Evolutionary conservation across 1,284 basidiomycete species (phyloP).

Genomic region (Golubevia sp.): DNA sequence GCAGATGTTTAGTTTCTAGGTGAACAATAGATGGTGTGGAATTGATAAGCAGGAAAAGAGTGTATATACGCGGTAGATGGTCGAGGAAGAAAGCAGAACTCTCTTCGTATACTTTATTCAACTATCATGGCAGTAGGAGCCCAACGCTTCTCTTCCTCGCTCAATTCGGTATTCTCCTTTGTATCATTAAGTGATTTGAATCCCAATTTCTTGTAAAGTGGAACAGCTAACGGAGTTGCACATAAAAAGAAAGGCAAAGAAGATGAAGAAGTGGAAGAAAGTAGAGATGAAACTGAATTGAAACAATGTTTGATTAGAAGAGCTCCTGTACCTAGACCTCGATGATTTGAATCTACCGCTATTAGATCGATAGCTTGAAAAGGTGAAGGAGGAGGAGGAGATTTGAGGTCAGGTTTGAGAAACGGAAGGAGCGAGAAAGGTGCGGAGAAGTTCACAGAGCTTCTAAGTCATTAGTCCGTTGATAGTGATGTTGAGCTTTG

Average conservation of each 20-base stretch:
- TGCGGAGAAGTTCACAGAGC: too few species aligned
- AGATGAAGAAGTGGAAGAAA: not conserved
- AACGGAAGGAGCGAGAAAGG: too few species aligned
- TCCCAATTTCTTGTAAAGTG: not conserved
- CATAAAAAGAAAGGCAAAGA: not conserved
- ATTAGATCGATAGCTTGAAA: too few species aligned
- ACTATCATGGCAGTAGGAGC: not conserved
- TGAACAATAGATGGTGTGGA: too few species aligned
- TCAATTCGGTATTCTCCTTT: not conserved
- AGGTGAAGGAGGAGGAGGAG: too few species aligned
- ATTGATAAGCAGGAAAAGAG: too few species aligned
- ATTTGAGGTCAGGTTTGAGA: too few species aligned
- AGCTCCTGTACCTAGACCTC: not conserved
- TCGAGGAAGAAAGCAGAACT: too few species aligned
- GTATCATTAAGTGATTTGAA: not conserved
- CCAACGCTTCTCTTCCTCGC: not conserved
- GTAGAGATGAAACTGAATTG: not conserved
- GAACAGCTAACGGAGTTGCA: not conserved
- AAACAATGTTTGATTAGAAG: not conserved
- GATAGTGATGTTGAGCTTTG: too few species aligned
- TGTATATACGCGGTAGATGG: too few species aligned
- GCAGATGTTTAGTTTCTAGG: too few species aligned
- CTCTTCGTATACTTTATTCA: not conserved
- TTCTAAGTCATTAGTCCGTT: too few species aligned
- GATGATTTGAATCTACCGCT: not conserved